Evolutionary conservation across 1,284 basidiomycete genomes (phyloP).

Genomic region (Marasmius oreades): DNA sequence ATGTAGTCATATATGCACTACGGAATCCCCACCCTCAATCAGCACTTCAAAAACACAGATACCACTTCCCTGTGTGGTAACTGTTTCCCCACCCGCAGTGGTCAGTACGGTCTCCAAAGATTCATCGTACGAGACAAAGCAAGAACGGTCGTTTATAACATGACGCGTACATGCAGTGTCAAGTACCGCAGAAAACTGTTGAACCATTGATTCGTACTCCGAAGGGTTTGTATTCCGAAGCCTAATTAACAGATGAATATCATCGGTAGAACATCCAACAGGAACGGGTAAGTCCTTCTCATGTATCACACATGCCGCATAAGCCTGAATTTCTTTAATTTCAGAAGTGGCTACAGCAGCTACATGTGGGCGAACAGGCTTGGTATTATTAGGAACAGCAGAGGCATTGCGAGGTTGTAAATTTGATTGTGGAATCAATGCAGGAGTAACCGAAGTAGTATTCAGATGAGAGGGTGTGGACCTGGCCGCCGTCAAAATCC

Average conservation of each 20-base stretch:
- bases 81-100: slow-evolving; percentile 5
- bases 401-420: too few relatives aligned
- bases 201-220: too few relatives aligned
- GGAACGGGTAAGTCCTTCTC: too few relatives aligned
- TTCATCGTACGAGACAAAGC: slow-evolving; percentile 2
- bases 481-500: not conserved
- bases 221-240: too few relatives aligned
- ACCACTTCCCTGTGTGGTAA: not conserved
- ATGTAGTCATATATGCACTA: slow-evolving; percentile 1
- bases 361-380: too few relatives aligned
- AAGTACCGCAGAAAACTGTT: not conserved
- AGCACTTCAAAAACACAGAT: not conserved
- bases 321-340: not conserved
- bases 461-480: too few relatives aligned
- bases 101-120: not conserved
- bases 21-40: not conserved
- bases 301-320: not conserved
- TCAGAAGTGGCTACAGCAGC: not conserved
- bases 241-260: not conserved
- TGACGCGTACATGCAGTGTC: slow-evolving; percentile 7
- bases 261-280: not conserved
- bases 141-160: not conserved
- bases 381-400: too few relatives aligned
- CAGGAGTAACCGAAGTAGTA: not conserved
- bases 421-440: too few relatives aligned